phyloP scores from a whole-genome alignment of 129 eudicot species.

The Artemisia argyi region DNA sequence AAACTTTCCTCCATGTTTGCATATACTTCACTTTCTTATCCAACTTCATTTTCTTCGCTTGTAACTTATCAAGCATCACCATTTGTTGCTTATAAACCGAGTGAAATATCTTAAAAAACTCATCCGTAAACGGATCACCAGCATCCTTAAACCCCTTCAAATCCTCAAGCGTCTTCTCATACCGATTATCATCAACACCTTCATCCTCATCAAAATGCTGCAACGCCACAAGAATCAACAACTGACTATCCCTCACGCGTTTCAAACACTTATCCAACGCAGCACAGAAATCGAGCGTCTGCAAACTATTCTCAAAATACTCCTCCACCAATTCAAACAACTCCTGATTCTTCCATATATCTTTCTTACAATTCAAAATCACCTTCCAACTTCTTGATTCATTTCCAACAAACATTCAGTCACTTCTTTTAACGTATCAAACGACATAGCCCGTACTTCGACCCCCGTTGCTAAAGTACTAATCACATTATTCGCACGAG shows the following conservation, averaged over 20 bases:
- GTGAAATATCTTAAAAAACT: constrained; percentile 66
- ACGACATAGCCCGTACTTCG: constrained; percentile 75
- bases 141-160: constrained; percentile 64
- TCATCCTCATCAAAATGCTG: constrained; percentile 76
- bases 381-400: constrained; percentile 90
- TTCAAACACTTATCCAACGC: constrained; percentile 78
- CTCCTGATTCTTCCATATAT: constrained; percentile 82
- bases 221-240: constrained; percentile 69
- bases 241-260: constrained; percentile 64
- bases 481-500: constrained; percentile 70
- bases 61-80: constrained; percentile 76
- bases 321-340: constrained; percentile 85
- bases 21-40: constrained; percentile 66
- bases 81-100: constrained; percentile 71
- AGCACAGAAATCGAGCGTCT: constrained; percentile 77
- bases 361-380: constrained; percentile 81
- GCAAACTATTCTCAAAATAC: constrained; percentile 76
- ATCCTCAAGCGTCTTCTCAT: constrained; percentile 61
- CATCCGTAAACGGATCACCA: constrained; percentile 85
- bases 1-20: constrained; percentile 74
- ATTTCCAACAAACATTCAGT: constrained; percentile 80
- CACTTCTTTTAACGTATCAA: constrained; percentile 75
- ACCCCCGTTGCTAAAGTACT: constrained; percentile 68
- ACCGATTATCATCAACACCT: constrained; percentile 43
- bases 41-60: constrained; percentile 53